A percentile compares a stretch with the other conserved stretches of the same genome.
Conservation (phyloP, 2,329 filamentous ascomycete genomes). For the Diaporthe humulicola region DNA sequence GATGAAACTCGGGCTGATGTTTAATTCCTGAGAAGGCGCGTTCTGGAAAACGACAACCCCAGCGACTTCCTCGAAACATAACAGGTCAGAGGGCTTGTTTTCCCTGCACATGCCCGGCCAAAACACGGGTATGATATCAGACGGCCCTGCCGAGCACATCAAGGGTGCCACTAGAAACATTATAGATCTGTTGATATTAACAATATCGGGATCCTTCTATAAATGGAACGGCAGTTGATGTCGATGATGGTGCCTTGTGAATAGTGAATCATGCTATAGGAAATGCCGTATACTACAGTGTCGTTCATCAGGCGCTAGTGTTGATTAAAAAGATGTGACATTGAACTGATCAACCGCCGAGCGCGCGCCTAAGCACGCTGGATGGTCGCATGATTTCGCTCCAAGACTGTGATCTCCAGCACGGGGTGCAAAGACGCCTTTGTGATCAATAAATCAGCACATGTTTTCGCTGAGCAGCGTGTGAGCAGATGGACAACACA, state of each 20-base stretch:
- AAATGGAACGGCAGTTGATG: slow-evolving; percentile 15
- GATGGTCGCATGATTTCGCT: neutral
- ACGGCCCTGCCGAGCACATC: neutral
- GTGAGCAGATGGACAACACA: too few relatives aligned
- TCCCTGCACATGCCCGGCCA: slow-evolving; percentile 5
- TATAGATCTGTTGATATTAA: neutral
- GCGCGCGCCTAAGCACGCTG: neutral
- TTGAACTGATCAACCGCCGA: neutral
- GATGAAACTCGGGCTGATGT: slow-evolving; percentile 3
- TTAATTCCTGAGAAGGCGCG: neutral
- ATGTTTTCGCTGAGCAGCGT: neutral
- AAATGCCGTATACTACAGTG: neutral
- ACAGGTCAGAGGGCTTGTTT: neutral
- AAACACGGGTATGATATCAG: slow-evolving; percentile 3
- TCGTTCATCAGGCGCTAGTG: neutral
- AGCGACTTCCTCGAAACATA: neutral
- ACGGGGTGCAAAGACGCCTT: too few relatives aligned
- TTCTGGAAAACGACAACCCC: neutral
- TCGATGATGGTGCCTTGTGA: neutral
- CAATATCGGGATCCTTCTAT: neutral
- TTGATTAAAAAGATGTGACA: neutral
- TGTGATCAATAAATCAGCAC: neutral
- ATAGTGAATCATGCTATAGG: neutral
- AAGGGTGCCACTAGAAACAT: slow-evolving; percentile 21
- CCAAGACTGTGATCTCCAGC: neutral